These are phyloP conservation scores for Solanum appendiculatum DNA, from an alignment of 257 asterid genomes.

Conservation along the genomic window DNA sequence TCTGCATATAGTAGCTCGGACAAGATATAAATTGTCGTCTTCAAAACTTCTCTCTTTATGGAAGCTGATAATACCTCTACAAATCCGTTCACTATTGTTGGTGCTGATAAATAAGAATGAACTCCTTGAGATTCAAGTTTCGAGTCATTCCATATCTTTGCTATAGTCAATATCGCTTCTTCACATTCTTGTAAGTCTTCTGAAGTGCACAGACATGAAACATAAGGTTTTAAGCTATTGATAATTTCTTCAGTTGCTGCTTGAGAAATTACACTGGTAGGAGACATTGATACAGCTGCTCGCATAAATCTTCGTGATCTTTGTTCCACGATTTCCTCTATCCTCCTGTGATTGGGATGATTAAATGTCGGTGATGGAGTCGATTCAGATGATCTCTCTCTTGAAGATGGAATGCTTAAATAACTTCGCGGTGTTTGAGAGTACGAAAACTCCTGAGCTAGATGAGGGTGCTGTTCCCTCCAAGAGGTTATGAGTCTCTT, in stretches of 20 bases:
- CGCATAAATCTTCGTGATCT: slow-evolving; percentile 47
- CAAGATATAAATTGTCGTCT: slow-evolving; percentile 43
- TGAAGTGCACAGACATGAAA: slow-evolving; percentile 58
- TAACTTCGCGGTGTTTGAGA: slow-evolving; percentile 37
- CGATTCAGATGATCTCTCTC: slow-evolving; percentile 20
- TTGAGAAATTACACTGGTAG: slow-evolving; percentile 55
- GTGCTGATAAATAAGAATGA: slow-evolving; percentile 56
- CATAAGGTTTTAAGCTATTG: slow-evolving; percentile 46
- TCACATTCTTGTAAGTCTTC: slow-evolving; percentile 81
- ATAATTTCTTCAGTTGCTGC: slow-evolving; percentile 56
- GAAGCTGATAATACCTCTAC: slow-evolving; percentile 68
- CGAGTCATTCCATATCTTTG: slow-evolving; percentile 56
- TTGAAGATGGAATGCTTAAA: slow-evolving; percentile 15
- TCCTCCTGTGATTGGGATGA: slow-evolving; percentile 13
- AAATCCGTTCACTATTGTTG: slow-evolving; percentile 55
- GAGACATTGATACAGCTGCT: slow-evolving; percentile 45
- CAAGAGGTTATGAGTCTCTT: slow-evolving; percentile 72
- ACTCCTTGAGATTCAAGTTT: slow-evolving; percentile 42
- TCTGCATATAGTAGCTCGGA: slow-evolving; percentile 50
- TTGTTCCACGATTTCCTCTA: slow-evolving; percentile 19
- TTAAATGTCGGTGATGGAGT: slow-evolving; percentile 10
- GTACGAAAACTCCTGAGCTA: slow-evolving; percentile 57
- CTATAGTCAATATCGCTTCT: slow-evolving; percentile 42
- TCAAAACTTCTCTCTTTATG: slow-evolving; percentile 47
- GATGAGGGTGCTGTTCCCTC: slow-evolving; percentile 78